phyloP scores from a whole-genome alignment of 352 stramenopile species.

The Pythium sukuiense region DNA sequence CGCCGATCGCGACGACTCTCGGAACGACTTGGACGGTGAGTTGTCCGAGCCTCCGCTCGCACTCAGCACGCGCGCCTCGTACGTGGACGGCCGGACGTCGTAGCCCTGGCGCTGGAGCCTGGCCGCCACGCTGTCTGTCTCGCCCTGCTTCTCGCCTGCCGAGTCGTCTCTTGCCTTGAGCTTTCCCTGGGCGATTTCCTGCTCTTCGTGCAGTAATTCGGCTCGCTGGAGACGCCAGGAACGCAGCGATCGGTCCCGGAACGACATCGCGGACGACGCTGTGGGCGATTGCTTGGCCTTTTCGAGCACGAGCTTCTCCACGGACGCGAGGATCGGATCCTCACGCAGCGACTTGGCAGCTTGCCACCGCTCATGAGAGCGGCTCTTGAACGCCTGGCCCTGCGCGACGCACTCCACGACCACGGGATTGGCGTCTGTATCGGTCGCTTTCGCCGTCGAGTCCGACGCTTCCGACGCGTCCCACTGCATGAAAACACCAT shows the following conservation, averaged over 20 bases:
- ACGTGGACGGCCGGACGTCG: constrained; percentile 27
- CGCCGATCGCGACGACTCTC: constrained; percentile 27
- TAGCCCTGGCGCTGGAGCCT: constrained; percentile 60
- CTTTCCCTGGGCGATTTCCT: constrained; percentile 20
- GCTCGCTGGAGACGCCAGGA: constrained; percentile 65
- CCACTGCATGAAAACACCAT: constrained; percentile 20
- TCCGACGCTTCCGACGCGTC: constrained; percentile 7
- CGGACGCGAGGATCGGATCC: constrained; percentile 41
- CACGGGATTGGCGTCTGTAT: neutral
- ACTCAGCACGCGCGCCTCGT: neutral
- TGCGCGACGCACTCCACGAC: constrained; percentile 38
- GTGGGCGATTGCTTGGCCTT: constrained; percentile 26
- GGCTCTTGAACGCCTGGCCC: constrained; percentile 45
- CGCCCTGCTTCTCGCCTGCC: constrained; percentile 22
- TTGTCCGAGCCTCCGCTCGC: neutral
- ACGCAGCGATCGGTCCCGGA: constrained; percentile 57
- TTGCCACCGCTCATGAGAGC: constrained; percentile 46
- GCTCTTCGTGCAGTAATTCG: constrained; percentile 30
- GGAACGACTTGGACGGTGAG: constrained; percentile 32
- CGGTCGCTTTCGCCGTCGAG: neutral
- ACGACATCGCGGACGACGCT: constrained; percentile 22
- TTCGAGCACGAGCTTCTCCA: constrained; percentile 35
- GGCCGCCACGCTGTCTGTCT: constrained; percentile 33
- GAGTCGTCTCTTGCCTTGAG: constrained; percentile 14
- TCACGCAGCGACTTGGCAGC: constrained; percentile 42